Evolutionary conservation across 352 stramenopile species (phyloP), one percentile per base, ranked within the genome.

Genomic region (Globisporangium carolinianum): DNA sequence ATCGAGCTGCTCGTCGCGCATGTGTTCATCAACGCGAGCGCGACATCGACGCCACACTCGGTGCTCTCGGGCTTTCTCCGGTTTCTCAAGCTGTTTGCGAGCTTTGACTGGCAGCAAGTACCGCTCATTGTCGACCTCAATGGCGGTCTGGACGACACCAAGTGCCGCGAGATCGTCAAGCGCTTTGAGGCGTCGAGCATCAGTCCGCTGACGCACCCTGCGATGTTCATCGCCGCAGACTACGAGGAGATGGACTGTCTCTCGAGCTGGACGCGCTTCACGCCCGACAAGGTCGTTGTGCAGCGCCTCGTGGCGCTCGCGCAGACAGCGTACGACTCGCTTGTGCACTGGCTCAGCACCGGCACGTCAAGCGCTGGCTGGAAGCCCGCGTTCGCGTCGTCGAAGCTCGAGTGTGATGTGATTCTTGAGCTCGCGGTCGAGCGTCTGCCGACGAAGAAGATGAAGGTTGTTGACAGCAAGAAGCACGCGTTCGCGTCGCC

Each of bases 1-100:
- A 59, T 94, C 35, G 86, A 96, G 60, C 64, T 96, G 11, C 52
- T 96, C 3, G 83, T 96, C 2, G 86, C 86, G 0, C 72, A 89
- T 35, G 67, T 83, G 14, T 96, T 93, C 58, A 42, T 92, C 24
- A 74, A 66, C 0, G 64, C 72, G 12, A 65, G 72, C 17, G 62
- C 76, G 1, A 75, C 72, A 5, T 77, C 71, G 14, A 72, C 69
- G 18, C 86, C 86, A 15, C 78, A 83, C 55, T 94, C 85, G 11
- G 75, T 93, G 47, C 55, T 92, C 15, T 91, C 83, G 6, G 80
- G 82, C 39, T 94, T 96, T 53, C 55, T 92, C 12, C 78, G 83
- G 4, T 89, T 93, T 39, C 67, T 96, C 43, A 81, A 91, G 50
- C 72, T 87, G 0, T 24, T 96, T 14, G 66, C 79, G 3, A 78